Base-by-base conservation (phyloP, 2,329 filamentous ascomycete genomes). In the Hirsutella thompsonii region DNA sequence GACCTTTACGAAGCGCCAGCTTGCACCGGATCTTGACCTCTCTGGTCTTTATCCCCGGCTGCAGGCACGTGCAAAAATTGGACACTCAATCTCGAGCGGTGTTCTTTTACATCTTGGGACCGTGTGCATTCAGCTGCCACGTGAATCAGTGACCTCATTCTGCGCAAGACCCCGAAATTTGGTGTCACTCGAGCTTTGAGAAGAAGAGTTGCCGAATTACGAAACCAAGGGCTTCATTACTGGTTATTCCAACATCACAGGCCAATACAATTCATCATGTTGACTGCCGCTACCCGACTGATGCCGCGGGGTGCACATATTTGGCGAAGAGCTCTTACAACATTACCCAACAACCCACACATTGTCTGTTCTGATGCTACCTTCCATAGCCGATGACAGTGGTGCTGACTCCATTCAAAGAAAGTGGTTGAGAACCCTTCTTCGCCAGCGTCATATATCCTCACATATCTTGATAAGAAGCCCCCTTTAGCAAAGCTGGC, bases 391-490 rank as follows among this genome's bases (percentile, higher is more conserved):
- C 33, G 18, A 2, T 2, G 10, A 14, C 4, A 20, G 20, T 35
- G 20, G 10, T 34, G 38, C 32, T 40, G 30, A 40, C 30, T 8
- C 5, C 13, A 11, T 10, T 32, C 19, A 14, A 41, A 81, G 77
- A 78, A 77, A 68, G 68, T 74, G 41, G 74, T 77, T 49, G 67
- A 69, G 20, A 61, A 70, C 44, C 61, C 67, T 2, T 51, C 62
- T 8, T 54, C 64, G 2, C 62, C 67, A 1, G 61, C 64, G 32
- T 60, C 61, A 2, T 67, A 79, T 52, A 60, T 78, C 26, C 68
- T 83, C 23, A 74, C 73, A 34, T 73, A 76, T 47, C 73, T 83
- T 43, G 66, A 74, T 30, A 72, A 69, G 32, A 58, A 66, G 13
- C 76, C 77, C 2, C 77, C 78, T 0, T 70, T 62, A 4, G 54